Evolutionary conservation across 2,329 filamentous ascomycete species (phyloP).

Genomic region (Pseudovirgaria hyperparasitica): DNA sequence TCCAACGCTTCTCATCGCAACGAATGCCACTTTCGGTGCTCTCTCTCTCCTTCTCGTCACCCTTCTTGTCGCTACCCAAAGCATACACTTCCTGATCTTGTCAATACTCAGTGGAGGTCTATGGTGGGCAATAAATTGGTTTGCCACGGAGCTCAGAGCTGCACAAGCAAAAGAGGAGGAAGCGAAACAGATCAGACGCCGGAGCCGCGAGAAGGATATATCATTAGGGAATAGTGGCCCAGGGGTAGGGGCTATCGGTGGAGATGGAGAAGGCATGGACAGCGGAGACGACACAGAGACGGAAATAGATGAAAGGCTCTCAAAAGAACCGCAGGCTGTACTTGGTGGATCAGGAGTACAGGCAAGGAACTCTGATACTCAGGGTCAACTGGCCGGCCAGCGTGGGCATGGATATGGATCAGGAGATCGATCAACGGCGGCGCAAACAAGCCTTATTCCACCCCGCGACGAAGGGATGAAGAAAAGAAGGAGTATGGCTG

Average conservation of each 20-base stretch:
- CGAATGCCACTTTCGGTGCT: slow-evolving; percentile 76
- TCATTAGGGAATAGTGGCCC: slow-evolving; percentile 20
- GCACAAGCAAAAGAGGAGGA: slow-evolving; percentile 36
- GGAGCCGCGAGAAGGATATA: slow-evolving; percentile 31
- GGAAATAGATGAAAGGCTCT: slow-evolving; percentile 19
- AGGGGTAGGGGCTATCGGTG: slow-evolving; percentile 10
- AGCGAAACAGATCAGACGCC: slow-evolving; percentile 31
- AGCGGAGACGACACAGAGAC: slow-evolving; percentile 35
- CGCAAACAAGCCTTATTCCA: slow-evolving; percentile 16
- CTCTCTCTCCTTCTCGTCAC: slow-evolving; percentile 67
- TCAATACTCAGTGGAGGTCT: slow-evolving; percentile 67
- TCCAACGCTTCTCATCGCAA: slow-evolving; percentile 74
- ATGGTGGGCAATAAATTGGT: slow-evolving; percentile 97
- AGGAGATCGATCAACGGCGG: slow-evolving; percentile 11
- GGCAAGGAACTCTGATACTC: background rate
- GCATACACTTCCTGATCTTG: slow-evolving; percentile 76
- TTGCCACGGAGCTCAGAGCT: slow-evolving; percentile 53
- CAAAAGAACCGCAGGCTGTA: too few relatives aligned
- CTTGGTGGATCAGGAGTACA: too few relatives aligned
- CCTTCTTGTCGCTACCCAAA: slow-evolving; percentile 71
- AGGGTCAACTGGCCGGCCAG: background rate
- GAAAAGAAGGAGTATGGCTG: slow-evolving; percentile 32
- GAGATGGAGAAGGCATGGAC: slow-evolving; percentile 26
- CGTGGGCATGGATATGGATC: too few relatives aligned
- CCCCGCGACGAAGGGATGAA: slow-evolving; percentile 25